A percentile compares a stretch with the other conserved stretches of the same genome.
These are phyloP conservation scores for Fraxinus quadrangulata DNA, from an alignment of 257 asterid species.

Conservation along the genomic window DNA sequence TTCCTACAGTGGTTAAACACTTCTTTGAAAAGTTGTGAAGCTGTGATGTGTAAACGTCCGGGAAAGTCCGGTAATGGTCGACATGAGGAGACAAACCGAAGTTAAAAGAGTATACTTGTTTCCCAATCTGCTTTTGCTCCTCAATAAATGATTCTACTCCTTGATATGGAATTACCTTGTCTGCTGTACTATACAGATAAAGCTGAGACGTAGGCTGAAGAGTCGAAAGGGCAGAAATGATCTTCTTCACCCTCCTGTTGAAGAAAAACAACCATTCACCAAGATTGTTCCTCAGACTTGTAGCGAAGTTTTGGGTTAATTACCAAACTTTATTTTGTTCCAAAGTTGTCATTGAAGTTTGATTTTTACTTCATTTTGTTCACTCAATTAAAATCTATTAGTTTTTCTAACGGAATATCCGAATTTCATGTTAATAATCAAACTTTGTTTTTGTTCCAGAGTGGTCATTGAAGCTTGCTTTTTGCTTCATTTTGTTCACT, in stretches of 20 bases:
- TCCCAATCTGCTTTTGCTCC: slow-evolving; percentile 59
- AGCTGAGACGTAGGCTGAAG: slow-evolving; percentile 76
- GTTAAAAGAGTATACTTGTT: slow-evolving; percentile 46
- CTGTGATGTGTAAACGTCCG: slow-evolving; percentile 49
- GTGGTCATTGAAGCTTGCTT: too few species aligned
- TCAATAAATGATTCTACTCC: slow-evolving; percentile 63
- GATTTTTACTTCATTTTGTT: too few species aligned
- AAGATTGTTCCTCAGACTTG: too few species aligned
- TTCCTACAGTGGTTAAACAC: slow-evolving; percentile 35
- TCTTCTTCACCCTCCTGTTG: slow-evolving; percentile 63
- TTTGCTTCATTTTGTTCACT: too few species aligned
- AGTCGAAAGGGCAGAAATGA: slow-evolving; percentile 42
- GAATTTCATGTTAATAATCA: too few species aligned
- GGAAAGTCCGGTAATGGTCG: slow-evolving; percentile 81
- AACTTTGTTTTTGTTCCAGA: too few species aligned
- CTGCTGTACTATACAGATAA: slow-evolving; percentile 72
- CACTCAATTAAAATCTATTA: too few species aligned
- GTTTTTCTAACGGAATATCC: not conserved
- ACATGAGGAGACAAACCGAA: slow-evolving; percentile 82
- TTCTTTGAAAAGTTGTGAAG: slow-evolving; percentile 53
- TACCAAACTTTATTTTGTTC: too few species aligned
- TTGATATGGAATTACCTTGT: slow-evolving; percentile 69
- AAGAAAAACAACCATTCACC: not conserved
- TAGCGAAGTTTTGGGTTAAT: too few species aligned
- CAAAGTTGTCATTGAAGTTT: too few species aligned